These are phyloP conservation scores for Colletotrichum tabaci DNA, from an alignment of 2,329 filamentous ascomycete species.

Conservation along the genomic window DNA sequence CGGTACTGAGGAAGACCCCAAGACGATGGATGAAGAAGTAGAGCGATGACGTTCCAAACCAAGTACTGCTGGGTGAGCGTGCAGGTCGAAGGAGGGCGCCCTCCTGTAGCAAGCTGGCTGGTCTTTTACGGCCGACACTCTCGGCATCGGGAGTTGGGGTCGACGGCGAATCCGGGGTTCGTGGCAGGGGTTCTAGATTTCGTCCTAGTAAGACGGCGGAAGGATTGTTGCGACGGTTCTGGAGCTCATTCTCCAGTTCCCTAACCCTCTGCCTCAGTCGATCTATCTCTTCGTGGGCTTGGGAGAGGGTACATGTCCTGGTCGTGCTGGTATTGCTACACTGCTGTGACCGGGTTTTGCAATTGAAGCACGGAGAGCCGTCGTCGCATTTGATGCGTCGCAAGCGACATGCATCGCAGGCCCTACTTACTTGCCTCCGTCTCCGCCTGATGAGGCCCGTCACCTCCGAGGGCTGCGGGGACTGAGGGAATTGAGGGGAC, in stretches of 20 bases:
- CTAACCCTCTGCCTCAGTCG: constrained; percentile 49
- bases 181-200: not conserved
- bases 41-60: constrained; percentile 59
- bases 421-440: constrained; percentile 45
- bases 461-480: not conserved
- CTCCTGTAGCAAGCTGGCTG: constrained; percentile 51
- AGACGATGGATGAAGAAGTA: constrained; percentile 60
- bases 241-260: constrained; percentile 51
- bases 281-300: constrained; percentile 54
- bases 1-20: constrained; percentile 52
- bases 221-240: constrained; percentile 32
- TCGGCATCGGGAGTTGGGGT: not conserved
- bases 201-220: not conserved
- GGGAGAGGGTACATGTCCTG: constrained; percentile 50
- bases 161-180: constrained; percentile 28
- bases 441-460: constrained; percentile 23
- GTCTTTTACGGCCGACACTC: not conserved
- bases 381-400: constrained; percentile 60
- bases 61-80: constrained; percentile 52
- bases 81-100: constrained; percentile 54
- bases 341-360: constrained; percentile 51
- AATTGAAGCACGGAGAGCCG: constrained; percentile 57
- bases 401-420: constrained; percentile 58
- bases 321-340: constrained; percentile 52
- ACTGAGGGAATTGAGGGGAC: not conserved